Base-by-base conservation (phyloP, 2,329 filamentous ascomycete genomes). In the Scorias spongiosa region DNA sequence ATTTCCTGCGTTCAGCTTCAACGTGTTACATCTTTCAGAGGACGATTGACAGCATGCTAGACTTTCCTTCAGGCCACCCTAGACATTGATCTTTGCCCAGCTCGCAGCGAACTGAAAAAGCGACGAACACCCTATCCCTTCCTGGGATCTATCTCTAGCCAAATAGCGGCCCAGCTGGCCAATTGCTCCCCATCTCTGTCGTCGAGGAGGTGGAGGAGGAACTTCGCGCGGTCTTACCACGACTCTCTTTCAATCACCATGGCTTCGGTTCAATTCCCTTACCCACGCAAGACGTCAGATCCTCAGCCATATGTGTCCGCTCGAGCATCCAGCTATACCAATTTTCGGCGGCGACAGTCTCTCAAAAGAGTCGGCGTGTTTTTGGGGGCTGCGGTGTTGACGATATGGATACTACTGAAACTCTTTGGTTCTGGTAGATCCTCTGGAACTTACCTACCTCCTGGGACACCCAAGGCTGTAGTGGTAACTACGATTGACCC, bases 401-500 rank as follows among this genome's bases (percentile, higher is more conserved):
- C 32, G 15, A 36, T 36, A 36, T 36, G 32, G 32, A 52, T 67
- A 39, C 49, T 67, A 39, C 48, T 60, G 17, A 52, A 56, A 43
- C 49, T 56, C 15, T 52, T 50, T 44, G 46, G 56, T 57, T 47
- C 42, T 51, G 43, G 45, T 41, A 42, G 34, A 49, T 36, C 46
- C 44, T 28, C 43, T 47, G 10, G 42, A 50, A 11, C 41, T 49
- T 40, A 51, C 8, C 43, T 26, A 34, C 64, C 66, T 10, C 55
- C 67, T 36, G 68, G 68, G 18, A 69, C 68, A 5, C 64, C 77
- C 30, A 63, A 68, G 26, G 70, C 77, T 15, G 87, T 96, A 29
- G 69, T 98, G 42, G 84, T 98, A 48, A 95, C 91, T 2, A 77
- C 89, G 8, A 65, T 95, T 44, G 84, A 95, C 59, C 72, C 78